These are phyloP conservation scores for Exobasidium cylindrosporum DNA, from an alignment of 1,284 basidiomycete species.

Conservation along the genomic window DNA sequence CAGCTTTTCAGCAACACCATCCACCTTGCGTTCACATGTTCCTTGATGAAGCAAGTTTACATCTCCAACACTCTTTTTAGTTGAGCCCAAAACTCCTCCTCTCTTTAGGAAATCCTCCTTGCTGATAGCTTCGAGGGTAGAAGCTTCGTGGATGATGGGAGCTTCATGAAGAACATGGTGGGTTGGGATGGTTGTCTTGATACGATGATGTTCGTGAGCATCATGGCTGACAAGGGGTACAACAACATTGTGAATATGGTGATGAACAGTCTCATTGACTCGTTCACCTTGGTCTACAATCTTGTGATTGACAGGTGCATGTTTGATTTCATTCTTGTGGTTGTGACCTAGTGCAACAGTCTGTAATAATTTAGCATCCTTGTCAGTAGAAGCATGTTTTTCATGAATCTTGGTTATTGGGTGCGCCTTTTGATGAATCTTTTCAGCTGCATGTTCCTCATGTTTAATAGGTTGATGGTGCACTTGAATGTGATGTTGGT, in stretches of 20 bases:
- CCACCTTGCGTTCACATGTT: conserved; percentile 42
- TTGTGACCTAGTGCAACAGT: conserved; percentile 42
- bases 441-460: conserved; percentile 48
- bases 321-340: conserved; percentile 28
- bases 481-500: conserved; percentile 55
- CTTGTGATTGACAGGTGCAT: conserved; percentile 32
- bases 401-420: conserved; percentile 47
- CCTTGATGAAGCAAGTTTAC: conserved; percentile 44
- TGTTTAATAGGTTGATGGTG: conserved; percentile 55
- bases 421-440: conserved; percentile 41
- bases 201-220: conserved; percentile 53
- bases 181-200: conserved; percentile 50
- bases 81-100: conserved; percentile 43
- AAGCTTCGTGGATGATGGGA: conserved; percentile 52
- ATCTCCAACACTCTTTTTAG: conserved; percentile 28
- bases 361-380: conserved; percentile 51
- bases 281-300: conserved; percentile 54
- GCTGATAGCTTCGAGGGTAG: conserved; percentile 44
- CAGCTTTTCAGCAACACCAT: conserved; percentile 42
- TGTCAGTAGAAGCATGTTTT: conserved; percentile 52
- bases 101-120: conserved; percentile 48
- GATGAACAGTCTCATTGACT: conserved; percentile 50
- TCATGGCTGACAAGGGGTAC: conserved; percentile 55
- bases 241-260: conserved; percentile 56
- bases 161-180: conserved; percentile 49